These are phyloP conservation scores for Protomyces pachydermus DNA, from an alignment of 1,139 yeast genomes.

Conservation along the genomic window DNA sequence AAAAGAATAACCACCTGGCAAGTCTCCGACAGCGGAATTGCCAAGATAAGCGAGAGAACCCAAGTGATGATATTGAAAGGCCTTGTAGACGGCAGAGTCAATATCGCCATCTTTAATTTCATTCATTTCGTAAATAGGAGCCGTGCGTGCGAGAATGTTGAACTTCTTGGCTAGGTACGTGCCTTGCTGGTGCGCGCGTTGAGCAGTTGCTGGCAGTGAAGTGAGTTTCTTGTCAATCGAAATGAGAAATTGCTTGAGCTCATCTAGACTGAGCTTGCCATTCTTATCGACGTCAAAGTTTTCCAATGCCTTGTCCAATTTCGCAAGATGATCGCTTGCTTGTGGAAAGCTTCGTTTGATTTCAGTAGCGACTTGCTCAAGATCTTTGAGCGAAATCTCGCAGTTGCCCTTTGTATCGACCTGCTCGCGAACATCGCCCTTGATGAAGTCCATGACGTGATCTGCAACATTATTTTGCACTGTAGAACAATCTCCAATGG, in stretches of 20 bases:
- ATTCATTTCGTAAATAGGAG: slow-evolving; percentile 39
- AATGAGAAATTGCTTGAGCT: slow-evolving; percentile 47
- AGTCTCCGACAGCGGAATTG: slow-evolving; percentile 60
- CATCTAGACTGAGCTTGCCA: slow-evolving; percentile 50
- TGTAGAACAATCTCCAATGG: slow-evolving; percentile 61
- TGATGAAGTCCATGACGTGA: slow-evolving; percentile 42
- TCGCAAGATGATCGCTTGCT: slow-evolving; percentile 52
- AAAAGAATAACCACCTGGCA: slow-evolving; percentile 52
- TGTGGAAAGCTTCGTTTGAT: slow-evolving; percentile 53
- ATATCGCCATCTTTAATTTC: slow-evolving; percentile 49
- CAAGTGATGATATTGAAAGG: slow-evolving; percentile 55
- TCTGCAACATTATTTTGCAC: slow-evolving; percentile 54
- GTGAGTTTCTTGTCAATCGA: slow-evolving; percentile 58
- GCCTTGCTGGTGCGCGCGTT: slow-evolving; percentile 64
- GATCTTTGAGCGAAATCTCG: slow-evolving; percentile 47
- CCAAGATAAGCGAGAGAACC: slow-evolving; percentile 63
- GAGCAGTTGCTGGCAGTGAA: slow-evolving; percentile 64
- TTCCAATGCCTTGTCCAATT: slow-evolving; percentile 49
- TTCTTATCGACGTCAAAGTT: slow-evolving; percentile 47
- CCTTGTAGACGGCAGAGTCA: slow-evolving; percentile 51
- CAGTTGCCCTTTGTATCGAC: slow-evolving; percentile 38
- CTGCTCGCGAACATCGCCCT: slow-evolving; percentile 33
- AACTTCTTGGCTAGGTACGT: slow-evolving; percentile 55
- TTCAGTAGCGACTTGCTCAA: slow-evolving; percentile 45
- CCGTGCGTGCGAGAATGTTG: slow-evolving; percentile 46